Conservation (phyloP, 805 yeast genomes). For the Candida boidinii region DNA sequence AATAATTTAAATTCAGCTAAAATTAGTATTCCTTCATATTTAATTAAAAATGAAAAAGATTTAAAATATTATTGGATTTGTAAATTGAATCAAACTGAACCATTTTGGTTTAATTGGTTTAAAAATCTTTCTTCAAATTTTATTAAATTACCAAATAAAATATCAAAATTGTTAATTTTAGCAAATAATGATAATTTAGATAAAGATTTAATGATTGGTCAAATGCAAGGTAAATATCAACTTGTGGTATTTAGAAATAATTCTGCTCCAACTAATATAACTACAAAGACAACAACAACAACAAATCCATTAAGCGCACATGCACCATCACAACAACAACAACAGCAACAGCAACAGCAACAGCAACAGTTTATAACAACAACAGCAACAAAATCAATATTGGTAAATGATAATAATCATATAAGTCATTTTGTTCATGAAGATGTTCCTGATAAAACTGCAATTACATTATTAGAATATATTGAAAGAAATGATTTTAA, state of each 20-base stretch:
- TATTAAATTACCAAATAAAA: conserved; percentile 23
- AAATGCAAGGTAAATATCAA: conserved; percentile 97
- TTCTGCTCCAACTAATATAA: conserved; percentile 8
- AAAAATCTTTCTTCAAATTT: conserved; percentile 48
- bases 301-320: too few species aligned
- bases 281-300: conserved; percentile 18
- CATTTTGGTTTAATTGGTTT: conserved; percentile 85
- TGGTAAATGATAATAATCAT: conserved; percentile 27
- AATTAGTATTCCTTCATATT: conserved; percentile 69
- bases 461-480: conserved; percentile 43
- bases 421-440: conserved; percentile 96
- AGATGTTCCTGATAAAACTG: conserved; percentile 67
- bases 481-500: conserved; percentile 33
- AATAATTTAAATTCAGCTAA: conserved; percentile 54
- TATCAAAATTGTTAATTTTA: conserved; percentile 65
- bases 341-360: too few species aligned
- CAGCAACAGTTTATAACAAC: too few species aligned
- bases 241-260: conserved; percentile 57
- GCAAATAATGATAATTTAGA: conserved; percentile 91
- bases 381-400: conserved; percentile 15
- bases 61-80: conserved; percentile 46
- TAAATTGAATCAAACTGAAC: conserved; percentile 50
- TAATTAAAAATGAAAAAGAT: conserved; percentile 20
- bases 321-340: too few species aligned
- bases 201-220: conserved; percentile 81